Conservation (phyloP, 1,284 basidiomycete genomes). For the Paramarasmius palmivorus region DNA sequence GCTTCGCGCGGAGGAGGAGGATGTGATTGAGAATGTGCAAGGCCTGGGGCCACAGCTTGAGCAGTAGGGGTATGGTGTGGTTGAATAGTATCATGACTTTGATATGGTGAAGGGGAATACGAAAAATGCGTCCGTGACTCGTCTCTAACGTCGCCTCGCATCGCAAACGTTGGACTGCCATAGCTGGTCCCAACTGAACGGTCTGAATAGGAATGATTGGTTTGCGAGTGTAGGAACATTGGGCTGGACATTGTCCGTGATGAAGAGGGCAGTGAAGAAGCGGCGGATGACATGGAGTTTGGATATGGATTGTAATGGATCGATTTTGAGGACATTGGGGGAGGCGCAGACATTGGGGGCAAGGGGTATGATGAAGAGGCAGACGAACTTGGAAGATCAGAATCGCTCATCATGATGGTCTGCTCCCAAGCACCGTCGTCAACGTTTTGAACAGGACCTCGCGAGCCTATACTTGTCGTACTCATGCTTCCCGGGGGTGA, state of each 20-base stretch:
- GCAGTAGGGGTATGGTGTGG: conserved; percentile 31
- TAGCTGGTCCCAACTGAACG: conserved; percentile 37
- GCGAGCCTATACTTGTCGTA: conserved; percentile 38
- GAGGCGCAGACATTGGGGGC: conserved; percentile 36
- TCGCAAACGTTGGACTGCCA: conserved; percentile 34
- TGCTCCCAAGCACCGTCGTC: conserved; percentile 54
- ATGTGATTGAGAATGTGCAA: conserved; percentile 1
- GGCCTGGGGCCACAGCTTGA: conserved; percentile 20
- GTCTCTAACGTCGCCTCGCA: conserved; percentile 39
- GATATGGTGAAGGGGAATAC: conserved; percentile 44
- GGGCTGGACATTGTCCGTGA: conserved; percentile 25
- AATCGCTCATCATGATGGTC: conserved; percentile 51
- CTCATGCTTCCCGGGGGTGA: conserved; percentile 42
- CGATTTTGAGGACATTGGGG: conserved; percentile 36
- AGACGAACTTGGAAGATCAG: conserved; percentile 37
- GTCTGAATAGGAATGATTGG: conserved; percentile 41
- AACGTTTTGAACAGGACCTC: conserved; percentile 47
- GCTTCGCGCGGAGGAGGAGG: conserved; percentile 31
- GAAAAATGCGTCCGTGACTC: conserved; percentile 42
- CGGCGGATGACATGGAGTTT: conserved; percentile 33
- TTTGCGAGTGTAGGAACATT: conserved; percentile 36
- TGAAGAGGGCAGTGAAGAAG: conserved; percentile 38
- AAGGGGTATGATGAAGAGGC: conserved; percentile 41
- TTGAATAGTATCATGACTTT: conserved; percentile 32
- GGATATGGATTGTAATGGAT: conserved; percentile 36